Base-by-base conservation (phyloP, 495 filamentous ascomycete genomes). In the Podospora bellae-mahoneyi region DNA sequence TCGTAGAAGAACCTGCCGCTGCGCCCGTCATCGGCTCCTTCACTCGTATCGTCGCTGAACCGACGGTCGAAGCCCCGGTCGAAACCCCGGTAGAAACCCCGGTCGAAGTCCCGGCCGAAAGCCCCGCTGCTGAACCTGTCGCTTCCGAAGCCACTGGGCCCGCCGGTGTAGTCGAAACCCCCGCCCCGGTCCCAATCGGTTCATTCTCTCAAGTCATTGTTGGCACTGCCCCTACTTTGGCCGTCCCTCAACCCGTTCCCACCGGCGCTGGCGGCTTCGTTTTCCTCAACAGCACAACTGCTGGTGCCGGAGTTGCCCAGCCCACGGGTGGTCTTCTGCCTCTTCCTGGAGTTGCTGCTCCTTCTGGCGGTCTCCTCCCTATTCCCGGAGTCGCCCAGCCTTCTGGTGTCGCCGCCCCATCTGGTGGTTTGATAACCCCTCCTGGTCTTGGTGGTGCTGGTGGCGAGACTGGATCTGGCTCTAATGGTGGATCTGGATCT, bases 291-390 rank as follows among this genome's bases (percentile, higher is more conserved):
- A 63, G 19, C 59, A 28, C 61, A 44, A 48, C 61, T 13, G 4
- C 19, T 7, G 13, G 32, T 20, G 56, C 9, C 59, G 59, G 59
- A 26, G 19, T 61, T 6, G 61, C 61, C 5, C 28, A 32, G 9
- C 28, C 61, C 34, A 63, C 61, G 9, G 61, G 61, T 15, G 27
- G 27, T 63, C 32, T 63, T 9, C 28, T 28, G 4, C 61, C 61
- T 44, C 61, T 63, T 39, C 61, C 61, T 44, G 61, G 61, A 28
- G 61, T 63, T 6, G 61, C 61, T 19, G 61, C 18, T 39, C 27
- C 61, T 16, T 63, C 61, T 20, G 61, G 61, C 28, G 27, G 28
- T 20, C 18, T 63, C 18, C n/a, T 20, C 23, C 60, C 27, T 1
- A 16, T 63, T 15, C 61, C 61, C 32, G 55, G 55, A 19, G 55